Evolutionary conservation across 805 yeast genomes (phyloP).

Genomic region (Ogataea saltuana): DNA sequence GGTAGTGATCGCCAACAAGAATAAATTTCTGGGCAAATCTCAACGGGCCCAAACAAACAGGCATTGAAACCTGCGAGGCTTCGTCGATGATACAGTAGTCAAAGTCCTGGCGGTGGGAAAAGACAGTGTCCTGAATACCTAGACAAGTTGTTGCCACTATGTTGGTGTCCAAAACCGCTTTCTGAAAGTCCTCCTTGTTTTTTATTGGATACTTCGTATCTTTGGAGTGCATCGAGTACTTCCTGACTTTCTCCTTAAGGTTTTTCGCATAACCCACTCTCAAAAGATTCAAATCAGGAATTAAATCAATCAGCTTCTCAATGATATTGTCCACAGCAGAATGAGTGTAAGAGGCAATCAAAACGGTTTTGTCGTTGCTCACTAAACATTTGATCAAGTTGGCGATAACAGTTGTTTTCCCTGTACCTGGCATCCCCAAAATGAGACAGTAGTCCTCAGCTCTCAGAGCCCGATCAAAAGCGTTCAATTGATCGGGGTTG

Average conservation of each 20-base stretch:
- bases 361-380: constrained; percentile 59
- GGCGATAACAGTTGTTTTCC: constrained; percentile 88
- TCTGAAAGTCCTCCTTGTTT: constrained; percentile 46
- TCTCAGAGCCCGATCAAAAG: constrained; percentile 62
- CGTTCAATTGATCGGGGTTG: constrained; percentile 71
- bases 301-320: constrained; percentile 55
- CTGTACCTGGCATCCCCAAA: constrained; percentile 98
- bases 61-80: constrained; percentile 93
- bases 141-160: constrained; percentile 90
- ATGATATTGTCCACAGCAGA: constrained; percentile 95
- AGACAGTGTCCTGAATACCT: constrained; percentile 66
- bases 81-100: constrained; percentile 96
- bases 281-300: constrained; percentile 49
- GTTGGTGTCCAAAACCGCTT: constrained; percentile 53
- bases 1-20: constrained; percentile 95
- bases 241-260: constrained; percentile 62
- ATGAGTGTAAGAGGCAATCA: constrained; percentile 86
- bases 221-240: constrained; percentile 49
- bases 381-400: constrained; percentile 66
- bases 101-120: constrained; percentile 55
- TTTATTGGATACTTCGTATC: constrained; percentile 28
- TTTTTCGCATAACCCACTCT: constrained; percentile 64
- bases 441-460: constrained; percentile 78
- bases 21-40: constrained; percentile 75
- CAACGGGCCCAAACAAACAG: constrained; percentile 87